Evolutionary conservation across 2,329 filamentous ascomycete genomes (phyloP).

Genomic region (Leptographium lundbergii): DNA sequence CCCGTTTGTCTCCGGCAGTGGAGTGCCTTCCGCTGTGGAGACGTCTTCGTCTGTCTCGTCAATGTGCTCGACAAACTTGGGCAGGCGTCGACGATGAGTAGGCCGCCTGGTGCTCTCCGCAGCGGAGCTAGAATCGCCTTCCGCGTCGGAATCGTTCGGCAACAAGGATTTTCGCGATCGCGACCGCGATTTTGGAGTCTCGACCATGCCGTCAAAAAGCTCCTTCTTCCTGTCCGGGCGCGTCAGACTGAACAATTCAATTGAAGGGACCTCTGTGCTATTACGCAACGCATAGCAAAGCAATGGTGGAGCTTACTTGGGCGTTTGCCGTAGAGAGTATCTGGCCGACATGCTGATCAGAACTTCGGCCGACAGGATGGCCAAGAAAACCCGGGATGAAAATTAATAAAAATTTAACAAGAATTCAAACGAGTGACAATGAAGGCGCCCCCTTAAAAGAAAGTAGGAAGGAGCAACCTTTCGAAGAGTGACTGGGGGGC

Average conservation of each 20-base stretch:
- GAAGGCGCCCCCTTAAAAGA: neutral
- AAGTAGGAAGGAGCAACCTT: neutral
- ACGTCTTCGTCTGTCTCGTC: constrained; percentile 29
- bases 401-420: neutral
- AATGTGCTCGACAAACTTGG: constrained; percentile 37
- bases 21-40: neutral
- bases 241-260: neutral
- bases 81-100: constrained; percentile 30
- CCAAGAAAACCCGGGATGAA: neutral
- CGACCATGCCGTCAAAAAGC: constrained; percentile 48
- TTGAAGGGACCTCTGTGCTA: neutral
- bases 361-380: neutral
- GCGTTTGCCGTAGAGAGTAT: constrained; percentile 21
- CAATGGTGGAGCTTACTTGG: constrained; percentile 15
- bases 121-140: constrained; percentile 36
- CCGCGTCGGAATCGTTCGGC: constrained; percentile 31
- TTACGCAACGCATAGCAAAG: neutral
- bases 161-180: constrained; percentile 36
- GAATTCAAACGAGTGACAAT: neutral
- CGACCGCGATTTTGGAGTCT: constrained; percentile 37
- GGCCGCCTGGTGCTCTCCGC: constrained; percentile 22
- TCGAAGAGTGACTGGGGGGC: neutral
- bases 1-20: neutral
- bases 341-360: constrained; percentile 16
- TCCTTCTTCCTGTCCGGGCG: constrained; percentile 41